Base-by-base conservation (phyloP, 1,139 yeast species). In the Kodamaea plutei region DNA sequence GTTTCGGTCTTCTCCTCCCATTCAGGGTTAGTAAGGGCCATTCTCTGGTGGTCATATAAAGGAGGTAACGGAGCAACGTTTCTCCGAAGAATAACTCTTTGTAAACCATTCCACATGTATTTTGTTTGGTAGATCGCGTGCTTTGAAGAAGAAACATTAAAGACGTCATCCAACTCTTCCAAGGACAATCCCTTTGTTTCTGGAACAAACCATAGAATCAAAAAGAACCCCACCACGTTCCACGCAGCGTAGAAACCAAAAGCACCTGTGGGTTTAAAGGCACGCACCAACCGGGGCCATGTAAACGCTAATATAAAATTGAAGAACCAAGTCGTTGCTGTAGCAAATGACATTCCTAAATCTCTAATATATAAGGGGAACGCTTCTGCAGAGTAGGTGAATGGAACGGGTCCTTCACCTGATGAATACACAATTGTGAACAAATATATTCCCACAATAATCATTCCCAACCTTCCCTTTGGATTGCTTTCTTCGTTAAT, bases 331-430 rank as follows among this genome's bases (percentile, higher is more conserved):
- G 87, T 70, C 12, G 88, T 80, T 20, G 89, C 84, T 17, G 91
- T 82, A 13, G 94, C 95, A 44, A 79, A 67, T 4, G 91, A 79
- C 81, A 88, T 84, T 35, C 95, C 94, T 30, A 84, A 61, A 48
- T 87, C 93, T 60, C 96, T 78, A 39, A 84, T 79, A 48, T 84
- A 84, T 44, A 85, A 68, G 35, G 93, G 89, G 67, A 84, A 85
- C 41, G 84, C 84, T 56, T 85, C 95, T 11, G 95, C 94, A 16
- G 93, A 79, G 52, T 84, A 84, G 2, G 93, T 83, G 64, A 85
- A 85, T 6, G 95, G 94, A 31, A 85, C 93, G 10, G 95, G 95
- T 26, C 95, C 95, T 60, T 83, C 87, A 38, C 94, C 91, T 3
- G 84, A 79, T 1, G 93, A 83, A 58, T 85, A 85, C 41, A 82